Evolutionary conservation across 2,329 filamentous ascomycete genomes (phyloP).

Genomic region (Fusarium sarcochroum): DNA sequence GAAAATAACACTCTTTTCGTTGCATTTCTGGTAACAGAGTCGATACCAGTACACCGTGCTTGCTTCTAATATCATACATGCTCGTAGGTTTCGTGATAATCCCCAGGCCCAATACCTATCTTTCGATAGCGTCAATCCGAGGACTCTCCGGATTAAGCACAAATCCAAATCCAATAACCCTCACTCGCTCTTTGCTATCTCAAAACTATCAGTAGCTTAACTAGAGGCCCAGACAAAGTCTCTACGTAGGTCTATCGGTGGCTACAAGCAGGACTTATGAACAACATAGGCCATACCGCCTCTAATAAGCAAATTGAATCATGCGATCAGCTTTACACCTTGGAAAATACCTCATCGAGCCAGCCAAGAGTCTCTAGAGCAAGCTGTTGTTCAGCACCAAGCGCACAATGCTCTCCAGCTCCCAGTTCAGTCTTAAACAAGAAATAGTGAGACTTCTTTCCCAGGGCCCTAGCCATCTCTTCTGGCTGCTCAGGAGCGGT

Average conservation of each 20-base stretch:
- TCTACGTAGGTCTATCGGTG: no score
- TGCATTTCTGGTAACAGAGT: not conserved
- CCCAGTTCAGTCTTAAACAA: slow-evolving; percentile 1
- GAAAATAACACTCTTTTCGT: not conserved
- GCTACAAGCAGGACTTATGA: not conserved
- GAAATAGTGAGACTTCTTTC: slow-evolving; percentile 1
- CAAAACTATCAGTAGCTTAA: not conserved
- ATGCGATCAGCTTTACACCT: not conserved
- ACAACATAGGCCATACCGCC: not conserved
- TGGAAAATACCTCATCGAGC: not conserved
- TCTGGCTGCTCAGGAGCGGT: not conserved
- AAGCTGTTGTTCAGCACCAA: slow-evolving; percentile 5
- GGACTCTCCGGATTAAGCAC: not conserved
- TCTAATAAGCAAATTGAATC: not conserved
- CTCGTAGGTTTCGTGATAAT: not conserved
- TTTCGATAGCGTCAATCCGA: not conserved
- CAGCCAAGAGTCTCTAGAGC: slow-evolving; percentile 2
- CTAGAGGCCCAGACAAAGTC: no score
- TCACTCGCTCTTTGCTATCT: not conserved
- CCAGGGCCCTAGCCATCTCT: not conserved
- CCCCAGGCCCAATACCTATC: not conserved
- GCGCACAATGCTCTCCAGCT: slow-evolving; percentile 5
- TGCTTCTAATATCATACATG: not conserved
- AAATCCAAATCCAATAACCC: not conserved
- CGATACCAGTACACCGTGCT: not conserved